Base-by-base conservation (phyloP, 2,329 filamentous ascomycete species). In the Fusarium xylarioides region DNA sequence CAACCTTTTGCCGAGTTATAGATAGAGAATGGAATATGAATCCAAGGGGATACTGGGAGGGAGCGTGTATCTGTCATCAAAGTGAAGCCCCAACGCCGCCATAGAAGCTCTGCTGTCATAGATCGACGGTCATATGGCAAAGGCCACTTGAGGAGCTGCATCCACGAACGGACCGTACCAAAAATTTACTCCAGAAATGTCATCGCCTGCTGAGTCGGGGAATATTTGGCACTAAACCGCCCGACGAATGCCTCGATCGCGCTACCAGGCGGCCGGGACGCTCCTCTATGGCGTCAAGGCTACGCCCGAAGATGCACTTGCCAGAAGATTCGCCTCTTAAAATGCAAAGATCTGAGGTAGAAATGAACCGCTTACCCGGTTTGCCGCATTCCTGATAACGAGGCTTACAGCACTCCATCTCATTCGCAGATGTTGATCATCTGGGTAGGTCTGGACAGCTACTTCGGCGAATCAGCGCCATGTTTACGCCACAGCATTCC, bases 1-100 rank as follows among this genome's bases (percentile, higher is more conserved):
- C 0, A 4, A 0, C 5, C 5, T 2, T 28, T 26, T 3, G 7
- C 34, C 19, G n/a, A n/a, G n/a, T n/a, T n/a, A n/a, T n/a, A n/a
- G n/a, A n/a, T n/a, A n/a, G n/a, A n/a, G n/a, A n/a, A n/a, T n/a
- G n/a, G n/a, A n/a, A n/a, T n/a, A n/a, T n/a, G n/a, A n/a, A n/a
- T n/a, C n/a, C n/a, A n/a, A n/a, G n/a, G n/a, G n/a, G n/a, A n/a
- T n/a, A n/a, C n/a, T n/a, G n/a, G n/a, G n/a, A n/a, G n/a, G n/a
- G n/a, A n/a, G n/a, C n/a, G n/a, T n/a, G n/a, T n/a, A n/a, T n/a
- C n/a, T n/a, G n/a, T n/a, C n/a, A n/a, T n/a, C n/a, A n/a, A n/a
- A n/a, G n/a, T n/a, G n/a, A n/a, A n/a, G n/a, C n/a, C n/a, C n/a
- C n/a, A n/a, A n/a, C n/a, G n/a, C n/a, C n/a, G n/a, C n/a, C n/a